Evolutionary conservation across 495 filamentous ascomycete genomes (phyloP).

Genomic region (Ramalina intermedia): DNA sequence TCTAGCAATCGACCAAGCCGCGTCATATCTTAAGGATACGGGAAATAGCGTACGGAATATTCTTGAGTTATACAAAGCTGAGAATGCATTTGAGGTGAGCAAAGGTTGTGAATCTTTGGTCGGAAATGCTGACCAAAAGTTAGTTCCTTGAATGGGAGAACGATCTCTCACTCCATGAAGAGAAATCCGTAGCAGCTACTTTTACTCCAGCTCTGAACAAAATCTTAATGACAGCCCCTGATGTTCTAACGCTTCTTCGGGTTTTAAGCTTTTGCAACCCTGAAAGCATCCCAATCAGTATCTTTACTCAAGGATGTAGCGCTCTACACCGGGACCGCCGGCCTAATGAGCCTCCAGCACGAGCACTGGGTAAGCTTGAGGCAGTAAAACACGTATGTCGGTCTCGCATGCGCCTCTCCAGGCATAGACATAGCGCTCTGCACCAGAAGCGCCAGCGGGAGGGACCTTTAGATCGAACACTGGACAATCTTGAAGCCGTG

Average conservation of each 20-base stretch:
- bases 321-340: background rate
- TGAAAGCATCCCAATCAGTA: conserved; percentile 4
- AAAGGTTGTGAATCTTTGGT: too few relatives aligned
- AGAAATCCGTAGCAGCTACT: conserved; percentile 6
- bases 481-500: background rate
- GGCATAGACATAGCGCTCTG: too few relatives aligned
- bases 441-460: too few relatives aligned
- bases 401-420: too few relatives aligned
- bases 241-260: conserved; percentile 2
- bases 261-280: conserved; percentile 3
- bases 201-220: background rate
- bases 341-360: background rate
- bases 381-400: background rate
- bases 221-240: background rate
- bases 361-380: background rate
- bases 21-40: conserved; percentile 4
- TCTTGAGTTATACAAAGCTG: background rate
- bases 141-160: conserved; percentile 7
- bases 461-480: background rate
- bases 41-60: background rate
- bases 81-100: background rate
- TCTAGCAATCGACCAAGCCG: conserved; percentile 7
- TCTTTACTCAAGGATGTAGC: conserved; percentile 2
- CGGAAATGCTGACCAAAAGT: background rate
- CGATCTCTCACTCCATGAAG: conserved; percentile 7